Base-by-base conservation (phyloP, 2,329 filamentous ascomycete species). In the Fusarium cicatricum region DNA sequence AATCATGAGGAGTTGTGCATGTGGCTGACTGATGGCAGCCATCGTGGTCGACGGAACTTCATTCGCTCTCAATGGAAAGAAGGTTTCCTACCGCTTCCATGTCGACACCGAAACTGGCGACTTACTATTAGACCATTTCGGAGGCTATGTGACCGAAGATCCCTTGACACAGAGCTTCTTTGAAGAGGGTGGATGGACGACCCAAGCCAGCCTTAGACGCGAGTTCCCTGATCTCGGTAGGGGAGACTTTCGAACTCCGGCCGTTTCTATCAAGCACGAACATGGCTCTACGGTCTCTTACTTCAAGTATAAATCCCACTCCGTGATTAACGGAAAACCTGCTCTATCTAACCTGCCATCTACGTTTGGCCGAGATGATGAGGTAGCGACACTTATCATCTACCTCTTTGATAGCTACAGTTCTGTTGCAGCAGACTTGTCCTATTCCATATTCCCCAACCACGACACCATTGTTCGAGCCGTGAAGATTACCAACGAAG, bases 141-240 rank as follows among this genome's bases (percentile, higher is more conserved):
- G 86, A 36, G 84, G 80, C 11, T 78, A 76, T 1, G 76, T 81
- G 3, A 79, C 78, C 3, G 85, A 86, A 43, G 78, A 82, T 6
- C 63, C 65, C n/a, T 47, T 82, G 2, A 77, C 79, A 0, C 74
- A 77, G 2, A 74, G 78, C 32, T 67, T 62, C 8, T 58, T 52
- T 4, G 67, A 68, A 12, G 62, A 66, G 7, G 60, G 78, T 15
- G 86, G 86, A 38, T 89, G 86, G 86, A 80, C 31, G 73, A 79
- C 28, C 67, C 77, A 42, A 70, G 80, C 79, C 11, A 84, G 82
- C 36, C 68, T 80, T 14, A 80, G 83, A 14, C 81, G 86, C 23
- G 86, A 89, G 66, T 88, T 87, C 48, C 86, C 86, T 2, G 86
- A 89, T 55, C 74, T 85, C 5, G 86, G 86, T 1, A 80, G 85